phyloP scores from a whole-genome alignment of 2,329 filamentous ascomycete genomes.

The Botrytis porri region DNA sequence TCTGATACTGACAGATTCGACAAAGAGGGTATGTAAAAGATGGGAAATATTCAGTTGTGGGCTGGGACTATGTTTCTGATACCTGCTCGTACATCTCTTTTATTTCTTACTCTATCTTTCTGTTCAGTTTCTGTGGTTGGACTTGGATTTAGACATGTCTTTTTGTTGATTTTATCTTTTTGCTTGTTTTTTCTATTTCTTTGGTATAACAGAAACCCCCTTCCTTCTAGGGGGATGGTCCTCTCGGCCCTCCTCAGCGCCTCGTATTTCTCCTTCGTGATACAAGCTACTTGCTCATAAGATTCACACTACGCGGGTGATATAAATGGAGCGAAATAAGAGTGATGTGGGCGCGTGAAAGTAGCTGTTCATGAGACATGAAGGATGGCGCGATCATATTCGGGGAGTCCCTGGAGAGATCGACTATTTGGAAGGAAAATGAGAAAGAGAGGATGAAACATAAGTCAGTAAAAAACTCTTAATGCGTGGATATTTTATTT shows the following conservation, averaged over 20 bases:
- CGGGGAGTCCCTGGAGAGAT: not conserved
- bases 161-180: not conserved
- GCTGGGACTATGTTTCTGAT: not conserved
- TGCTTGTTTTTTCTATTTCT: not conserved
- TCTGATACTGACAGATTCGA: fast-evolving
- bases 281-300: not conserved
- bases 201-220: not conserved
- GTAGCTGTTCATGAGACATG: not conserved
- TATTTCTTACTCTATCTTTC: too few relatives aligned
- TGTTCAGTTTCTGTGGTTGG: fast-evolving
- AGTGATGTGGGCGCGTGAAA: not conserved
- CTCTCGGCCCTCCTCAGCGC: not conserved
- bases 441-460: too few relatives aligned
- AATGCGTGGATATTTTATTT: not conserved
- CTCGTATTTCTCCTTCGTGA: not conserved
- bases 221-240: not conserved
- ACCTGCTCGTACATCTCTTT: not conserved
- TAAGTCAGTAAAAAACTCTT: too few relatives aligned
- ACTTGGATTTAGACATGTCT: fast-evolving
- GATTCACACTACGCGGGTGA: not conserved
- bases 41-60: not conserved
- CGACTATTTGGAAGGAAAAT: not conserved
- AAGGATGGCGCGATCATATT: not conserved
- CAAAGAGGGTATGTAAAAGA: not conserved
- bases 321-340: not conserved